phyloP scores from a whole-genome alignment of 164 flowering plant species.

The Sedum album region DNA sequence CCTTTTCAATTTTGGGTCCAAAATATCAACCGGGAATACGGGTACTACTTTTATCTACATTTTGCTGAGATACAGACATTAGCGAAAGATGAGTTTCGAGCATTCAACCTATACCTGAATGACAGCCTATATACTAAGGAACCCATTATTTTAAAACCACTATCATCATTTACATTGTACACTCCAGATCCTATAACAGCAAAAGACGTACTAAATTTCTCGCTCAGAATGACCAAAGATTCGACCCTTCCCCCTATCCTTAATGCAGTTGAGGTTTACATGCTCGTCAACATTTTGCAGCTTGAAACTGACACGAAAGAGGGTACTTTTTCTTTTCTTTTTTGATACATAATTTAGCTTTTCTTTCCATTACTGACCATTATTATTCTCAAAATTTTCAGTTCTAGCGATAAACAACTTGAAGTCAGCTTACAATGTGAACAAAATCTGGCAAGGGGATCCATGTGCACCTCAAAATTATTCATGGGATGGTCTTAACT shows the following conservation, averaged over 20 bases:
- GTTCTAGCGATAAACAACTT: slow-evolving; percentile 22
- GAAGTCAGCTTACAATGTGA: slow-evolving; percentile 18
- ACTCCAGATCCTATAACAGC: neutral
- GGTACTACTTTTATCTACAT: slow-evolving; percentile 21
- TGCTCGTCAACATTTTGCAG: slow-evolving; percentile 8
- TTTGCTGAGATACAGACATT: slow-evolving; percentile 14
- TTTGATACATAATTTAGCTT: neutral
- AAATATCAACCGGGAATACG: neutral
- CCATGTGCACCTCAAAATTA: slow-evolving; percentile 26
- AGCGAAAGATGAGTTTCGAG: slow-evolving; percentile 19
- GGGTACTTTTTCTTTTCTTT: neutral
- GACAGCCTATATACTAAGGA: neutral
- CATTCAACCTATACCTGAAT: slow-evolving; percentile 19
- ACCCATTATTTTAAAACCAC: slow-evolving; percentile 4
- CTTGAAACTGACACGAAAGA: slow-evolving; percentile 18
- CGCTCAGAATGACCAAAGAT: neutral
- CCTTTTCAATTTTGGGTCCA: slow-evolving; percentile 10
- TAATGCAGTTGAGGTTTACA: slow-evolving; percentile 29
- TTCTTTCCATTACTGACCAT: no score
- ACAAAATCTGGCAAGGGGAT: slow-evolving; percentile 32
- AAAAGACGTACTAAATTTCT: neutral
- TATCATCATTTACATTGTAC: neutral
- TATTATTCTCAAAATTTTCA: slow-evolving; percentile 2
- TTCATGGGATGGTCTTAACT: slow-evolving; percentile 26
- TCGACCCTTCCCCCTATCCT: slow-evolving; percentile 29